Evolutionary conservation across 139 green algal species (phyloP).

Genomic region (Coelastrella sp.): DNA sequence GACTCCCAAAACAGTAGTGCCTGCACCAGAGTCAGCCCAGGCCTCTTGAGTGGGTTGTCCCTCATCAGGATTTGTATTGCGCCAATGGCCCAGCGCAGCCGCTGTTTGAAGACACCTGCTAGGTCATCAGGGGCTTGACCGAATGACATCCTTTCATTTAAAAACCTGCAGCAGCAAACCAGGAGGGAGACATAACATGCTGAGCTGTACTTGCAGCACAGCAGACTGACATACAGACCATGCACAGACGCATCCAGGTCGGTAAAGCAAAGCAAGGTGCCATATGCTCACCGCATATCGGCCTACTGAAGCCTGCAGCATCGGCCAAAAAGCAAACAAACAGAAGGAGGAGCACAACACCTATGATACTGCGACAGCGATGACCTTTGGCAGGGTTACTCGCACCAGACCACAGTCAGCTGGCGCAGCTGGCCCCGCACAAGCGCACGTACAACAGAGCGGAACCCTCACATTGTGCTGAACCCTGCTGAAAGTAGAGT

Average conservation of each 20-base stretch:
- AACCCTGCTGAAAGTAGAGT: slow-evolving; percentile 13
- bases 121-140: slow-evolving; percentile 28
- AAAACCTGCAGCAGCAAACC: not conserved
- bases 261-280: too few relatives aligned
- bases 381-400: too few relatives aligned
- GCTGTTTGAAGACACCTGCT: not conserved
- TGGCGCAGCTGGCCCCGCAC: not conserved
- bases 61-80: not conserved
- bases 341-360: too few relatives aligned
- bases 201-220: not conserved
- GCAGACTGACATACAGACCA: not conserved
- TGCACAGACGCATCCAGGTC: not conserved
- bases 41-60: slow-evolving; percentile 3
- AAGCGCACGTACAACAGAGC: not conserved
- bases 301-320: too few relatives aligned
- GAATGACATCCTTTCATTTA: slow-evolving; percentile 36
- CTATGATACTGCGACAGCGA: too few relatives aligned
- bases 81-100: slow-evolving; percentile 41
- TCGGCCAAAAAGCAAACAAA: too few relatives aligned
- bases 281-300: too few relatives aligned
- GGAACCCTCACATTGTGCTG: slow-evolving; percentile 25
- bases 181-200: not conserved
- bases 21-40: not conserved
- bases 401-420: not conserved
- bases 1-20: slow-evolving; percentile 38